Evolutionary conservation across 805 yeast species (phyloP), one percentile per base, ranked within the genome.

Genomic region (Candida coleopterorum): DNA sequence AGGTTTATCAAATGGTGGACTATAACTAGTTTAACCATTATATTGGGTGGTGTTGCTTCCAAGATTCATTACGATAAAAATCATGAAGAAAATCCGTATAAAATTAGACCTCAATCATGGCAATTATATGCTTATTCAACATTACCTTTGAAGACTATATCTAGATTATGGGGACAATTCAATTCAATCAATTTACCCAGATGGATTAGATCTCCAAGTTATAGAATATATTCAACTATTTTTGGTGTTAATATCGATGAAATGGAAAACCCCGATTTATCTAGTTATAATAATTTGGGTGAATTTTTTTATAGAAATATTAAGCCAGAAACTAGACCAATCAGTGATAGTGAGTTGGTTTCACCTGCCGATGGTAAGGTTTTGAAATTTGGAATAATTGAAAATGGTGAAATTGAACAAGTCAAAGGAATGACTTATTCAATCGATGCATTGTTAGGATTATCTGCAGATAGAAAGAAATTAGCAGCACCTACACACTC

Each of bases 371-470:
- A 93, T 60, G 99, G 99, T 16, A 81, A 75, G 45, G 82, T 93
- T 12, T 65, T 93, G 41, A 89, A 86, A 49, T 74, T 86, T 41
- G 99, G 99, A 17, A 68, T 76, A 21, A 77, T 85, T 26, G 78
- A 77, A 36, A 74, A 82, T 47, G 96, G 96, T 23, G 85, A 84
- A 47, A 87, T 93, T 42, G 97, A 93, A 58, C 97, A 90, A 59
- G 97, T 93, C 27, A 93, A 93, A 63, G 98, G 98, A 6, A 77
- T 93, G 77, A 86, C 94, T 1, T 93, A 93, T 58, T 81, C 95
- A 2, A 73, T 93, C 11, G 90, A 85, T 46, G 89, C 94, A 8
- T 74, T 93, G 37, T 70, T 93, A 31, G 99, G 99, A 4, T 70
- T 75, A 33, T 62, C 68, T 6, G 58, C 70, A 9, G 63, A 62